phyloP scores from a whole-genome alignment of 2,329 filamentous ascomycete genomes.

The Fusarium multiceps region DNA sequence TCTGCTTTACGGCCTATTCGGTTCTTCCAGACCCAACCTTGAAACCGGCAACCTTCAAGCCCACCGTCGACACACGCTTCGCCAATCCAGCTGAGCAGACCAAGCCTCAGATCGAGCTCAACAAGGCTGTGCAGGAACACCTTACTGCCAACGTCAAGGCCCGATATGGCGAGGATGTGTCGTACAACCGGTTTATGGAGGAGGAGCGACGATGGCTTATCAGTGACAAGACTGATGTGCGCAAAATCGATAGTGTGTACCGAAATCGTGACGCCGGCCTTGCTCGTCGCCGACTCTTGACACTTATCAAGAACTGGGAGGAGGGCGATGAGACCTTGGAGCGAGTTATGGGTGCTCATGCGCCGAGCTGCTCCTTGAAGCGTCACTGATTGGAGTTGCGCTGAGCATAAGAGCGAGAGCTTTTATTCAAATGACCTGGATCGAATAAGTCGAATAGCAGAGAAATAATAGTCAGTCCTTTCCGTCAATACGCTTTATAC shows the following conservation, averaged over 20 bases:
- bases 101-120: slow-evolving; percentile 42
- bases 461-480: not conserved
- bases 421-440: not conserved
- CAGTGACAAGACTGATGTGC: slow-evolving; percentile 54
- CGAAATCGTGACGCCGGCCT: slow-evolving; percentile 55
- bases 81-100: slow-evolving; percentile 40
- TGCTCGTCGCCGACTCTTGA: slow-evolving; percentile 51
- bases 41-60: slow-evolving; percentile 45
- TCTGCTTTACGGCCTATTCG: slow-evolving; percentile 53
- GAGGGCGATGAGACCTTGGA: slow-evolving; percentile 54
- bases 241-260: slow-evolving; percentile 58
- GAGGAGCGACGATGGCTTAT: slow-evolving; percentile 55
- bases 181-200: slow-evolving; percentile 49
- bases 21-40: slow-evolving; percentile 49
- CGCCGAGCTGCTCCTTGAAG: slow-evolving; percentile 44
- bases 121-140: slow-evolving; percentile 48
- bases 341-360: slow-evolving; percentile 50
- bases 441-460: not conserved
- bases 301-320: slow-evolving; percentile 55
- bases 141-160: slow-evolving; percentile 49
- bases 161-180: slow-evolving; percentile 47
- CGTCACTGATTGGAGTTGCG: slow-evolving; percentile 14
- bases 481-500: not conserved
- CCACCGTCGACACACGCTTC: slow-evolving; percentile 45
- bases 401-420: not conserved